phyloP scores from a whole-genome alignment of 352 stramenopile genomes.

The Pythium pyrilobum region DNA sequence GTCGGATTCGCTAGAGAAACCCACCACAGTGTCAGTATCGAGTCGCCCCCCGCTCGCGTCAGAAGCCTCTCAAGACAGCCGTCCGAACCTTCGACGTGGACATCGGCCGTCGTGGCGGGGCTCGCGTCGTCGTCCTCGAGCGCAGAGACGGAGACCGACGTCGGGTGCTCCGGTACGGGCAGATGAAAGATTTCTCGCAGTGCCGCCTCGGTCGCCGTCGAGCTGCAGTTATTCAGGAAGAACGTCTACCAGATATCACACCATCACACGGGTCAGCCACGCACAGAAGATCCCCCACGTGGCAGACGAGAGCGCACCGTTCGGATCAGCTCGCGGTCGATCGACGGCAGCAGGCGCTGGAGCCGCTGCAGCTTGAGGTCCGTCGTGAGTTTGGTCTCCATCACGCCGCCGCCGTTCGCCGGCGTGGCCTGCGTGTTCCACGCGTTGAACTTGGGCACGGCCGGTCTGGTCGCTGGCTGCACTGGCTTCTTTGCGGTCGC shows the following conservation, averaged over 20 bases:
- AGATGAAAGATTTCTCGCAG: slow-evolving; percentile 62
- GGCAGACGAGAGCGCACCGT: slow-evolving; percentile 26
- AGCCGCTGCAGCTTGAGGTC: slow-evolving; percentile 67
- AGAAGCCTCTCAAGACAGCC: no score
- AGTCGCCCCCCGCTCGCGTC: no score
- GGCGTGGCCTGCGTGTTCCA: slow-evolving; percentile 18
- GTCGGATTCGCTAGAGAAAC: slow-evolving; percentile 25
- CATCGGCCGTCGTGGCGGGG: slow-evolving; percentile 3
- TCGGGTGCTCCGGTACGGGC: slow-evolving; percentile 22
- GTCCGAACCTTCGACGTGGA: slow-evolving; percentile 16
- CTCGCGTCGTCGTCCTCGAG: slow-evolving; percentile 24
- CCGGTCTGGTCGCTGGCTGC: not conserved
- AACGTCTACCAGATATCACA: slow-evolving; percentile 55
- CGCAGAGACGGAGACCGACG: not conserved
- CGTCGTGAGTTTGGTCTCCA: slow-evolving; percentile 49
- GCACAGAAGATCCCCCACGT: not conserved
- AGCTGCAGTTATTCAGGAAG: slow-evolving; percentile 59
- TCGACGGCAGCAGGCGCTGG: slow-evolving; percentile 42
- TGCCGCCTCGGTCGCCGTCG: slow-evolving; percentile 53
- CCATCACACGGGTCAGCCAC: slow-evolving; percentile 3
- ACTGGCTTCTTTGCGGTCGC: not conserved
- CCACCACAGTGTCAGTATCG: slow-evolving; percentile 17
- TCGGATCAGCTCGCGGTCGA: slow-evolving; percentile 50
- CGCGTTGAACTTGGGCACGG: no score
- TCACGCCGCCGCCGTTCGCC: not conserved